Base-by-base conservation (phyloP, 495 filamentous ascomycete species). In the Parachaetomium inaequale region DNA sequence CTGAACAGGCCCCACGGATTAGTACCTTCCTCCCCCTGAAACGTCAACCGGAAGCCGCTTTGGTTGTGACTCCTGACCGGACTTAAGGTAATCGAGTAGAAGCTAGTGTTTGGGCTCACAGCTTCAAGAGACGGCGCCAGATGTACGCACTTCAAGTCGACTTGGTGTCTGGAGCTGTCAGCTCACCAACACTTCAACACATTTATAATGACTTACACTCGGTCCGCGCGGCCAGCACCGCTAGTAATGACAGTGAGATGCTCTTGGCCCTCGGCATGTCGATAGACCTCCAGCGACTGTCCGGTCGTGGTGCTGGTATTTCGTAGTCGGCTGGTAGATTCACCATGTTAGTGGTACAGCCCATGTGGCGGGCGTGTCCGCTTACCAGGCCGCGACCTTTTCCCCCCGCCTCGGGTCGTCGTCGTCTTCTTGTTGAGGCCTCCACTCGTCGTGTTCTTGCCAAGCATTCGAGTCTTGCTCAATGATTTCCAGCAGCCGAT, bases 241-340 rank as follows among this genome's bases (percentile, higher is more conserved):
- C 43, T 11, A 0, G 19, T 25, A 0, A 57, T 43, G 19, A 57
- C 23, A 17, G 53, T 63, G 3, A 63, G 45, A 15, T 57, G 60
- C 15, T 49, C 21, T 7, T 51, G 32, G 2, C 28, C 31, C 1
- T 12, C 15, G 3, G 32, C 17, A 10, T 57, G 21, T n/a, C 47
- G 53, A 11, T 49, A 63, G 21, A 63, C 31, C 11, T 63, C 60
- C 10, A 63, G 29, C 28, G 12, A 49, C 19, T 49, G 52, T 19
- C 38, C 51, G 21, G 49, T 34, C 1, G 6, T n/a, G 8, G 59
- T 25, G 34, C 25, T 61, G 2, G 14, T 23, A 47, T 40, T 38
- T 15, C 47, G 53, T 7, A 57, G 42, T n/a, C 52, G 53, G 25
- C 43, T 63, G 14, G 6, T 3, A 8, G 3, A 19, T 28, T 25